These are phyloP conservation scores for Xylaria hypoxylon DNA, from an alignment of 2,329 filamentous ascomycete species.

Conservation along the genomic window DNA sequence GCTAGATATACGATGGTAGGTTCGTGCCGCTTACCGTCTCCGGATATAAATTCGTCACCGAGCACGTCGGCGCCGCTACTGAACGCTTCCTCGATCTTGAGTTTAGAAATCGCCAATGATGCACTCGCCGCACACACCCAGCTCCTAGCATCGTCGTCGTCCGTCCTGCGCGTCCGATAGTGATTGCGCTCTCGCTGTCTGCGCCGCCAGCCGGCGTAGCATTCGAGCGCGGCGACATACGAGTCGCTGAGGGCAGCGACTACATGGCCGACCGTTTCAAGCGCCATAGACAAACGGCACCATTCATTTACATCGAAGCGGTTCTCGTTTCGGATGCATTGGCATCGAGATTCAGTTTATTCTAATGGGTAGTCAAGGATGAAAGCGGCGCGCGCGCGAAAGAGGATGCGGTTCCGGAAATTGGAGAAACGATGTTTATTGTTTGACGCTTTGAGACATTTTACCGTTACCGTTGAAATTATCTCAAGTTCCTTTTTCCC, in stretches of 20 bases:
- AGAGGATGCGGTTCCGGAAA: not conserved
- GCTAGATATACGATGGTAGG: too few relatives aligned
- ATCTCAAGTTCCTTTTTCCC: not conserved
- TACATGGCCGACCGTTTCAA: conserved; percentile 47
- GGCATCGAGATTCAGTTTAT: not conserved
- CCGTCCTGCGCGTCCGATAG: conserved; percentile 45
- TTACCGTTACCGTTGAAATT: conserved; percentile 5
- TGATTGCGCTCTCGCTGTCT: conserved; percentile 51
- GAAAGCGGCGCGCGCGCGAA: too few relatives aligned
- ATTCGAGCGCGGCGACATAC: conserved; percentile 49
- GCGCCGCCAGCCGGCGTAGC: conserved; percentile 54
- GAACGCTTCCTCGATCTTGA: conserved; percentile 51
- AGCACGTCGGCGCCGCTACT: conserved; percentile 51
- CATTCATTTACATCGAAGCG: conserved; percentile 24
- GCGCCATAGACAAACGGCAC: conserved; percentile 42
- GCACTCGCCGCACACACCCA: conserved; percentile 50
- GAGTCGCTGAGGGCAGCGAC: conserved; percentile 50
- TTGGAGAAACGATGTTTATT: not conserved
- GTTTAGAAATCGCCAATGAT: conserved; percentile 51
- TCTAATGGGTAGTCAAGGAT: not conserved
- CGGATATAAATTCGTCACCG: conserved; percentile 51
- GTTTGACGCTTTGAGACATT: conserved; percentile 6
- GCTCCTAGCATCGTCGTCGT: conserved; percentile 33
- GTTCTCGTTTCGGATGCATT: not conserved
- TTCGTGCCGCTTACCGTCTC: conserved; percentile 51